A percentile compares a stretch with the other conserved stretches of the same genome.
Conservation (phyloP, 495 filamentous ascomycete species). For the Xylaria telfairii region DNA sequence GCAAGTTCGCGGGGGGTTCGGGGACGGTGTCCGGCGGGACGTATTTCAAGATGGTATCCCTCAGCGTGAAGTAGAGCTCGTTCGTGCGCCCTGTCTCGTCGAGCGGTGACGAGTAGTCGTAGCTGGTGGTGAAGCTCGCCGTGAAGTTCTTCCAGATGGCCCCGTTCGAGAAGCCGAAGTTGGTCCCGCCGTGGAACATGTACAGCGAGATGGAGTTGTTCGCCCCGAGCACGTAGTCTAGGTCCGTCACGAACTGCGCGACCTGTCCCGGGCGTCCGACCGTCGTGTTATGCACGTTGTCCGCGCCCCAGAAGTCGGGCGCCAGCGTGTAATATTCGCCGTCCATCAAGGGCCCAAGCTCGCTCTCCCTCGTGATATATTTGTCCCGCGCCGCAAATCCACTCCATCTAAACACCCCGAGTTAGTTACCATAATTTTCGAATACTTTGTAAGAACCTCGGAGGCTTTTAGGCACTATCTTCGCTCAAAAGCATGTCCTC, state of each 20-base stretch:
- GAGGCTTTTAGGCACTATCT: too few species aligned
- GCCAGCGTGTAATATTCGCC: conserved; percentile 54
- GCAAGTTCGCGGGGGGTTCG: conserved; percentile 38
- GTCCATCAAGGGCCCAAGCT: conserved; percentile 47
- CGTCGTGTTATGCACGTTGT: conserved; percentile 40
- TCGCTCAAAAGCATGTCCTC: too few species aligned
- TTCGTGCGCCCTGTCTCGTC: conserved; percentile 56
- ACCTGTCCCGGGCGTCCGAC: conserved; percentile 32
- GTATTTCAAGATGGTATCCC: conserved; percentile 45
- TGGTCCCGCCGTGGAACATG: conserved; percentile 58
- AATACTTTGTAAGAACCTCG: too few species aligned
- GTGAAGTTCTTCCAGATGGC: conserved; percentile 48
- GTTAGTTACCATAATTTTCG: too few species aligned
- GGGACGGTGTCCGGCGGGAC: conserved; percentile 42
- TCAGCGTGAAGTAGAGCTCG: conserved; percentile 47
- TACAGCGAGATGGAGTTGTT: conserved; percentile 53
- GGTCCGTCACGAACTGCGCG: conserved; percentile 38
- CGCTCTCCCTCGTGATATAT: conserved; percentile 48
- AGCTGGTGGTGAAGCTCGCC: conserved; percentile 50
- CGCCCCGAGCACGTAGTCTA: conserved; percentile 47
- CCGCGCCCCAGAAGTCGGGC: conserved; percentile 48
- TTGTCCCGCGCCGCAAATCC: conserved; percentile 47
- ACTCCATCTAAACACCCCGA: too few species aligned
- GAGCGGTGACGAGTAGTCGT: conserved; percentile 56
- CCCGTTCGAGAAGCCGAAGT: conserved; percentile 54